phyloP scores from a whole-genome alignment of 345 rosid genomes.

The Durio zibethinus region DNA sequence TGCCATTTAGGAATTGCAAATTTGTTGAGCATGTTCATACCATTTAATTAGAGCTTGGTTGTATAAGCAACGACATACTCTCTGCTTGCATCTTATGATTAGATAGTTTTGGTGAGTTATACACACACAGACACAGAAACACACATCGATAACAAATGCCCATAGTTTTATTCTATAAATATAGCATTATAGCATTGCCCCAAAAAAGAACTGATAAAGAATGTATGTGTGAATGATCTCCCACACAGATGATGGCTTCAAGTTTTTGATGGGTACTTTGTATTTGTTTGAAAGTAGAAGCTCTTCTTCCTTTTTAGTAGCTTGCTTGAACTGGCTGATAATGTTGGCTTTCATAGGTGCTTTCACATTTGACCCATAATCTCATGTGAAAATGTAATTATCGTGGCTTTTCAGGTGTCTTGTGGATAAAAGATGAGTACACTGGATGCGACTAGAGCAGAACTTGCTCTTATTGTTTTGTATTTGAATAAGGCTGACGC shows the following conservation, averaged over 20 bases:
- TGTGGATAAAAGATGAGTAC: conserved; percentile 60
- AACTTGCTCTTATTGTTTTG: conserved; percentile 76
- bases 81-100: neutral
- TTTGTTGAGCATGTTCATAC: neutral
- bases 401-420: conserved; percentile 17
- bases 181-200: neutral
- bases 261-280: neutral
- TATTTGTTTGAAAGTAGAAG: neutral
- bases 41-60: neutral
- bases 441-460: conserved; percentile 74
- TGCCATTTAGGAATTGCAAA: neutral
- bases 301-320: neutral
- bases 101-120: neutral
- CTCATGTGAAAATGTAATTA: neutral
- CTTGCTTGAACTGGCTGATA: neutral
- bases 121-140: neutral
- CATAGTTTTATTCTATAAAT: neutral
- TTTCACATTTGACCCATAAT: neutral
- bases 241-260: neutral
- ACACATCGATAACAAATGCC: neutral
- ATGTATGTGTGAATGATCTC: neutral
- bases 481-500: conserved; percentile 98
- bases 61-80: neutral
- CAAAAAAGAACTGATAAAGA: neutral
- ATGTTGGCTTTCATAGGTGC: neutral